phyloP scores from a whole-genome alignment of 1,284 basidiomycete genomes.

The Xerocomus tenax region DNA sequence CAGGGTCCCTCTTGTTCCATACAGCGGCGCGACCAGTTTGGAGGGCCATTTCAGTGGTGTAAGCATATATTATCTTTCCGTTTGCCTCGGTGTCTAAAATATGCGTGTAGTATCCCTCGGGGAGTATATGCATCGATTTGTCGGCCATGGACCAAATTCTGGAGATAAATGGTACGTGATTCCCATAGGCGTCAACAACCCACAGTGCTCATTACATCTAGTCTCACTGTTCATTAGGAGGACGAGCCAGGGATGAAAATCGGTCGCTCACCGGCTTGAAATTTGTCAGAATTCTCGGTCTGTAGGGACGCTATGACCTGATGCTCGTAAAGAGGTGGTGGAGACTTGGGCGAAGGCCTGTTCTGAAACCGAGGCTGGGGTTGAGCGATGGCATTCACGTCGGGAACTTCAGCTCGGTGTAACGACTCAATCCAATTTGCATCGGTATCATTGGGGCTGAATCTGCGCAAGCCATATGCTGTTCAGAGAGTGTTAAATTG shows the following conservation, averaged over 20 bases:
- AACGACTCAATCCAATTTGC: constrained; percentile 54
- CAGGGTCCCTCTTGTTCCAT: constrained; percentile 48
- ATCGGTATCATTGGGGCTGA: constrained; percentile 36
- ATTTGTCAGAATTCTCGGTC: constrained; percentile 18
- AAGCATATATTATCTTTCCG: neutral
- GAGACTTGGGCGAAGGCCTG: constrained; percentile 15
- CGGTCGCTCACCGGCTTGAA: constrained; percentile 13
- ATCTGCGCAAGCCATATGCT: constrained; percentile 25
- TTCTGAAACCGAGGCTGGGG: constrained; percentile 7
- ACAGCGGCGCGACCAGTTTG: constrained; percentile 52
- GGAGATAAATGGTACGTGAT: constrained; percentile 36
- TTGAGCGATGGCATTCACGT: constrained; percentile 2
- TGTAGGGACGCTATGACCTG: constrained; percentile 14
- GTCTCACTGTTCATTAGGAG: neutral
- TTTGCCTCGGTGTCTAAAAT: neutral
- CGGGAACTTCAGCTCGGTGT: constrained; percentile 38
- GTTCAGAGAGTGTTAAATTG: constrained; percentile 2
- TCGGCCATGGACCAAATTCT: constrained; percentile 59
- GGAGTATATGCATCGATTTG: constrained; percentile 64
- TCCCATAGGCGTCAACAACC: neutral
- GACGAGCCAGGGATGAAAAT: neutral
- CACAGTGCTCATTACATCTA: constrained; percentile 10
- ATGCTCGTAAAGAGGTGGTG: constrained; percentile 13
- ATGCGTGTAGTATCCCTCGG: constrained; percentile 35
- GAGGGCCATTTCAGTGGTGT: constrained; percentile 45